These are phyloP conservation scores for Madurella mycetomatis DNA, from an alignment of 2,329 filamentous ascomycete species.

Conservation along the genomic window DNA sequence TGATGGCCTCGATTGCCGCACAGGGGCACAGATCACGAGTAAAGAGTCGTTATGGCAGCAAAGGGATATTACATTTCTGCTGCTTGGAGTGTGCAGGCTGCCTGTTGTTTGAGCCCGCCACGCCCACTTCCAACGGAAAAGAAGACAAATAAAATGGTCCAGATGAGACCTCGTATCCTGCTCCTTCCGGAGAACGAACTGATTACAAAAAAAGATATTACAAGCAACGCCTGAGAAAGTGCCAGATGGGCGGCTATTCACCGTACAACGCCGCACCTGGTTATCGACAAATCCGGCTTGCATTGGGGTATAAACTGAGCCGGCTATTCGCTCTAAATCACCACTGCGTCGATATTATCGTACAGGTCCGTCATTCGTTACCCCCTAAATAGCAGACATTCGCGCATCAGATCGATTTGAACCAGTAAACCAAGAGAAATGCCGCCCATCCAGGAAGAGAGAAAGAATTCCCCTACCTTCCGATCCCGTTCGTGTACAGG, in stretches of 20 bases:
- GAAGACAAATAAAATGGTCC: not conserved
- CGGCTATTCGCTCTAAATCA: not conserved
- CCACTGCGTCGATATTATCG: not conserved
- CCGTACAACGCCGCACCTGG: not conserved
- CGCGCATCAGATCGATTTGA: constrained; percentile 10
- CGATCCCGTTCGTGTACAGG: constrained; percentile 10
- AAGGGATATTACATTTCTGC: too few relatives aligned
- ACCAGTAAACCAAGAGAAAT: not conserved
- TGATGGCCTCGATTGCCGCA: constrained; percentile 1
- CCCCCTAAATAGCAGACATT: constrained; percentile 12
- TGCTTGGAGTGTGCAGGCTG: too few relatives aligned
- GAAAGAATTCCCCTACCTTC: not conserved
- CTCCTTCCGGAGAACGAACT: not conserved
- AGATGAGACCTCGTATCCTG: not conserved
- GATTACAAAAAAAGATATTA: not conserved
- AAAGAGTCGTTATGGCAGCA: too few relatives aligned
- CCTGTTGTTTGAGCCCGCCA: too few relatives aligned
- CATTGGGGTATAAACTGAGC: not conserved
- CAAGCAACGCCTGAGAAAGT: not conserved
- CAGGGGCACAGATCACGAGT: not conserved
- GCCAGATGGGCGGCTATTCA: too few relatives aligned
- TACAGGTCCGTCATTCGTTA: constrained; percentile 12
- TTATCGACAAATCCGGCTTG: not conserved
- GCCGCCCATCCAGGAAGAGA: not conserved
- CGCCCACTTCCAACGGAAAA: not conserved